Evolutionary conservation across 2,329 filamentous ascomycete genomes (phyloP).

Genomic region (Cladobotryum protrusum): DNA sequence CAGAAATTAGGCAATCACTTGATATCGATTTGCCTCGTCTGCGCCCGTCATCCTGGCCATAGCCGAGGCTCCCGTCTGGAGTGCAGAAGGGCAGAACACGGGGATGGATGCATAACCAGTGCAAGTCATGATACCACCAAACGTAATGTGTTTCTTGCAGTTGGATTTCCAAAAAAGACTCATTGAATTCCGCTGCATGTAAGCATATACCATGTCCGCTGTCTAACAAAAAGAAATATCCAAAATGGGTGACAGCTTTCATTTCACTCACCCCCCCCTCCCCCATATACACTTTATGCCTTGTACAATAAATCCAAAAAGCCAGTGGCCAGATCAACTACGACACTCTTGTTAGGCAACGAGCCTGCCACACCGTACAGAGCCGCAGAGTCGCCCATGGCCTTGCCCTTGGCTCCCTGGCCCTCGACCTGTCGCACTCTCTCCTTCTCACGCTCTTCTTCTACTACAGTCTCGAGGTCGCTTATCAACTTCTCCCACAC

Average conservation of each 20-base stretch:
- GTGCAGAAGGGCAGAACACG: neutral
- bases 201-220: too few relatives aligned
- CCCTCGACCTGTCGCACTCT: conserved; percentile 64
- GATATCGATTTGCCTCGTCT: too few relatives aligned
- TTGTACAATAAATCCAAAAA: conserved; percentile 94
- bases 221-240: too few relatives aligned
- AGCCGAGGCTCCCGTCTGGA: neutral
- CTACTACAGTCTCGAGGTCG: conserved; percentile 62
- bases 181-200: too few relatives aligned
- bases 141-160: too few relatives aligned
- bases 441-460: conserved; percentile 76
- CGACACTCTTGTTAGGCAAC: conserved; percentile 90
- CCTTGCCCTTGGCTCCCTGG: conserved; percentile 58
- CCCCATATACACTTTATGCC: conserved; percentile 43
- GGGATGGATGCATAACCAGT: neutral
- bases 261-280: too few relatives aligned
- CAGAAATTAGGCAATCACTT: neutral
- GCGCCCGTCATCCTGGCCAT: neutral
- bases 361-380: conserved; percentile 94
- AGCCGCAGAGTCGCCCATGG: conserved; percentile 73
- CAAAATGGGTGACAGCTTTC: too few relatives aligned
- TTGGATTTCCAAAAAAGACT: too few relatives aligned
- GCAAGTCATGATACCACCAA: too few relatives aligned
- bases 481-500: conserved; percentile 72
- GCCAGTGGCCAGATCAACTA: conserved; percentile 80